Base-by-base conservation (phyloP, 257 asterid species). In the Solanum habrochaites region DNA sequence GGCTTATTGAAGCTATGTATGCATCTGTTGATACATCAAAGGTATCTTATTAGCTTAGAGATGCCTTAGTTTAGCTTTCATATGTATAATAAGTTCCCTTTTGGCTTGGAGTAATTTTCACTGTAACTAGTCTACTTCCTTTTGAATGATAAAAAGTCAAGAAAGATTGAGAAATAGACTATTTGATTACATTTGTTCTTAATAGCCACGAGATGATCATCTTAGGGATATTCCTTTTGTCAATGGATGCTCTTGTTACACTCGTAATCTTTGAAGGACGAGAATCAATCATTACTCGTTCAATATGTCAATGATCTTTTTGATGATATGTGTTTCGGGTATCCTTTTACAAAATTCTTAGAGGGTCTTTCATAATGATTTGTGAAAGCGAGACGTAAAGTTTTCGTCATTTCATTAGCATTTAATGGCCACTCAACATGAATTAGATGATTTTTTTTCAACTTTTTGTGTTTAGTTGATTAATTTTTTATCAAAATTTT, bases 41-140 rank as follows among this genome's bases (percentile, higher is more conserved):
- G 66, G 67, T 47, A 80, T 29, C 67, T 16, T 80, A 47, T 64
- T 64, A 29, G 69, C 85, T 80, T 80, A 80, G 43, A 80, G 69
- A 80, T 80, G 39, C 14, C 29, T 80, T 45, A 18, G 27, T 29
- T 80, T 72, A 74, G 58, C 58, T 74, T 80, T 80, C 67, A 27
- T 80, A 16, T 8, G 47, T 56, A 56, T 35, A 43, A 18, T 35
- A 43, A 58, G 25, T 21, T 58, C 62, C 45, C 84, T 87, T 88
- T 75, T 86, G 89, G 82, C 89, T 40, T 73, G 2, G 31, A 73
- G 81, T 73, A 85, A 86, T 91, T 91, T 91, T 90, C 86, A 86
- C 81, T 92, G 90, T 91, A 92, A 52, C 89, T 93, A n/a, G 16
- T 64, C 70, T 64, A 64, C 70, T 64, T 64, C 70, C 70, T 8